Evolutionary conservation across 192 early-diverging fungal species (phyloP).

Genomic region (Glomus cerebriforme): DNA sequence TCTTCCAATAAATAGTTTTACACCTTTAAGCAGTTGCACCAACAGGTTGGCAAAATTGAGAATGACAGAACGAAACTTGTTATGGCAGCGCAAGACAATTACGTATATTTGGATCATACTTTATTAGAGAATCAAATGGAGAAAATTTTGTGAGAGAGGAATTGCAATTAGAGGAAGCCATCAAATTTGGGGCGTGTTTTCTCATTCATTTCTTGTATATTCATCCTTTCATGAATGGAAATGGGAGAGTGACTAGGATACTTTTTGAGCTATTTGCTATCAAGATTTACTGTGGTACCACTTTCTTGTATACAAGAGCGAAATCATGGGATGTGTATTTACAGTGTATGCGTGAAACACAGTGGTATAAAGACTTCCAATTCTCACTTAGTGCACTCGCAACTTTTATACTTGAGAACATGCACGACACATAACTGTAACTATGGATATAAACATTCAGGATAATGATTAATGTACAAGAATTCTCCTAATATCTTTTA

Average conservation of each 20-base stretch:
- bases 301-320: constrained; percentile 24
- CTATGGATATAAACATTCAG: constrained; percentile 19
- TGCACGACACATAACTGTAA: constrained; percentile 27
- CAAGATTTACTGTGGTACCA: constrained; percentile 26
- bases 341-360: constrained; percentile 23
- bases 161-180: constrained; percentile 26
- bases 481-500: too few relatives aligned
- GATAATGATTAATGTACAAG: neutral
- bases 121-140: constrained; percentile 22
- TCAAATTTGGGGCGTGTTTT: constrained; percentile 27
- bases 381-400: constrained; percentile 9
- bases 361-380: constrained; percentile 3
- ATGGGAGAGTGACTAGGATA: constrained; percentile 17
- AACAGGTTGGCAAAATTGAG: constrained; percentile 25
- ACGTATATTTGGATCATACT: constrained; percentile 25
- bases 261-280: constrained; percentile 27
- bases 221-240: constrained; percentile 29
- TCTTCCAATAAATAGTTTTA: constrained; percentile 22
- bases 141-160: constrained; percentile 20
- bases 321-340: constrained; percentile 29
- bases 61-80: constrained; percentile 25
- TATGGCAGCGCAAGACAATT: constrained; percentile 25
- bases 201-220: constrained; percentile 27
- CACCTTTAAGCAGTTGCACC: constrained; percentile 15
- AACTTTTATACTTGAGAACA: constrained; percentile 25